These are phyloP conservation scores for Cordyceps militaris DNA, from an alignment of 2,329 filamentous ascomycete genomes.

Conservation along the genomic window DNA sequence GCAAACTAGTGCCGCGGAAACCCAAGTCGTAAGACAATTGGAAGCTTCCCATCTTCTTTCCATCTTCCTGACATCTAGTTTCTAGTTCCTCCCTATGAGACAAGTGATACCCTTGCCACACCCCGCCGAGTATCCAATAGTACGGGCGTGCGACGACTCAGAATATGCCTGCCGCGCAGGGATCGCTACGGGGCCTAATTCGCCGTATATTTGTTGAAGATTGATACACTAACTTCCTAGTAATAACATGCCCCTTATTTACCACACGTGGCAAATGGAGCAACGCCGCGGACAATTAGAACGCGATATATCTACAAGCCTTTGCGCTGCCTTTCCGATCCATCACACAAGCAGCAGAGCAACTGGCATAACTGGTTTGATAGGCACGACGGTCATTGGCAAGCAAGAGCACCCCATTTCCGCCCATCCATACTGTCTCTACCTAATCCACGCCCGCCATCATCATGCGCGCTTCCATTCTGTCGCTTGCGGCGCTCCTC, in stretches of 20 bases:
- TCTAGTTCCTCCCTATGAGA: too few species aligned
- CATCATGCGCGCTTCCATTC: conserved; percentile 4
- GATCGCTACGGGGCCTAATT: too few species aligned
- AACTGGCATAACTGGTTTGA: background rate
- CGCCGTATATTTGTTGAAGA: background rate
- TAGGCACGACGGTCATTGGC: background rate
- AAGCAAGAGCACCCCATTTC: background rate
- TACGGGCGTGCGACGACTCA: too few species aligned
- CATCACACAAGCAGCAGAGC: background rate
- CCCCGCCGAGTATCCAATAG: too few species aligned
- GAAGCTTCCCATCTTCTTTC: too few species aligned
- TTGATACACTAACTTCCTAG: too few species aligned
- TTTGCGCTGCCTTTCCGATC: background rate
- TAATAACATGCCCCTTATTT: too few species aligned
- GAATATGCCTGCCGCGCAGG: too few species aligned
- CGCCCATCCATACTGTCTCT: background rate
- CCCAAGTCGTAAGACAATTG: too few species aligned
- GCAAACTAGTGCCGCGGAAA: too few species aligned
- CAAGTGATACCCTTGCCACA: too few species aligned
- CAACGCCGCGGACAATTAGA: background rate
- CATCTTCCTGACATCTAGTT: too few species aligned
- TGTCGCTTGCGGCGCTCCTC: conserved; percentile 7
- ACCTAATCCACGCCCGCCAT: background rate
- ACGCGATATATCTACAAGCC: background rate
- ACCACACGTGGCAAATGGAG: background rate